These are phyloP conservation scores for Colletotrichum sp. DNA, from an alignment of 2,329 filamentous ascomycete species.

Conservation along the genomic window DNA sequence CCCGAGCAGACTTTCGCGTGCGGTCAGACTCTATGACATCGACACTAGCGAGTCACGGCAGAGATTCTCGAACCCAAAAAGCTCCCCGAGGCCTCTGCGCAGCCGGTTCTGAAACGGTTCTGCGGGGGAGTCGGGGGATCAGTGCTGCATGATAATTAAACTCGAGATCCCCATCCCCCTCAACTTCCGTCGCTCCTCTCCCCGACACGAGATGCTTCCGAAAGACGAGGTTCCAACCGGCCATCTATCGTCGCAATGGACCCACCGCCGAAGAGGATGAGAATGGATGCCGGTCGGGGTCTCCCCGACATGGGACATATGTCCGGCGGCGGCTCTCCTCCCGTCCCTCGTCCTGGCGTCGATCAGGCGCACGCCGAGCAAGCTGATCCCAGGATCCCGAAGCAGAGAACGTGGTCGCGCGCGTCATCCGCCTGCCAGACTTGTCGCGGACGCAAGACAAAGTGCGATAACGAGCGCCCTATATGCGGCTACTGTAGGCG, in stretches of 20 bases:
- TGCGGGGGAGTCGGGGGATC: conserved; percentile 5
- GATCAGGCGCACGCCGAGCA: conserved; percentile 9
- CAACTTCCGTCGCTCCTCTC: neutral
- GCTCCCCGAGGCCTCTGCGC: conserved; percentile 8
- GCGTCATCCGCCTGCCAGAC: conserved; percentile 36
- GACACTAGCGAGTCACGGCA: neutral
- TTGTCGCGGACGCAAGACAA: conserved; percentile 40
- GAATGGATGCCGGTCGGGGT: conserved; percentile 15
- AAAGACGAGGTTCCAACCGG: neutral
- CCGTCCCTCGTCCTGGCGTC: neutral
- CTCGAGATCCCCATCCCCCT: conserved; percentile 1
- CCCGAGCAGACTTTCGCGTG: neutral
- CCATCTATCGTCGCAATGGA: conserved; percentile 10
- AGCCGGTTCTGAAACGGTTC: conserved; percentile 10
- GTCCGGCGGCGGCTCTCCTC: neutral
- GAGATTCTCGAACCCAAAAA: neutral
- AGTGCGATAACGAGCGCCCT: conserved; percentile 42
- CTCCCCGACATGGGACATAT: conserved; percentile 17
- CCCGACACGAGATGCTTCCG: conserved; percentile 13
- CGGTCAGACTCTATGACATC: conserved; percentile 6
- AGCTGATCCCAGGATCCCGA: conserved; percentile 9
- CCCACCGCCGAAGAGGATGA: conserved; percentile 20
- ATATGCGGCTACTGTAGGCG: conserved; percentile 40
- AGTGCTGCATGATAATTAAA: conserved; percentile 11
- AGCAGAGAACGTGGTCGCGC: conserved; percentile 17